A percentile compares a stretch with the other conserved stretches of the same genome.
These are phyloP conservation scores for Alectoria sarmentosa DNA, from an alignment of 495 filamentous ascomycete genomes.

Conservation along the genomic window DNA sequence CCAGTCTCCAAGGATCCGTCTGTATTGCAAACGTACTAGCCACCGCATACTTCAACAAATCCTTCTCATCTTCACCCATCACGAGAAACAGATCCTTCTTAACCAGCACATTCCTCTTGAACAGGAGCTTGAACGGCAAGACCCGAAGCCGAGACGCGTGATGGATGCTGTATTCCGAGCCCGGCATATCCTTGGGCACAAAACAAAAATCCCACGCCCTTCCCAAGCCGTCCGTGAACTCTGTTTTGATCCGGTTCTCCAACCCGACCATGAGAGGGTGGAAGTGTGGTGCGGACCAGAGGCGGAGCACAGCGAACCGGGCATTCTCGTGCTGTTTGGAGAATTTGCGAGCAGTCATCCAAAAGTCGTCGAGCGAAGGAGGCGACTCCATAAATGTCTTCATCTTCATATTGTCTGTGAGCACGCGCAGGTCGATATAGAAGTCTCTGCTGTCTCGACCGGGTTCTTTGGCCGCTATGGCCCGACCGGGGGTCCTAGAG, in stretches of 20 bases:
- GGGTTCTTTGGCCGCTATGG: slow-evolving; percentile 34
- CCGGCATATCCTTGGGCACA: slow-evolving; percentile 44
- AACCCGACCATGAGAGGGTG: slow-evolving; percentile 42
- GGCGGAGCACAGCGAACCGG: slow-evolving; percentile 39
- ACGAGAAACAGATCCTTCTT: slow-evolving; percentile 39
- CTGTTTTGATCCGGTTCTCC: slow-evolving; percentile 26
- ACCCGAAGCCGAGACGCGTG: slow-evolving; percentile 31
- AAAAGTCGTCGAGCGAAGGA: slow-evolving; percentile 29
- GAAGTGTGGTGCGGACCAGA: slow-evolving; percentile 46
- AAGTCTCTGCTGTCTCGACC: slow-evolving; percentile 33
- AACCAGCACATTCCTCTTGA: slow-evolving; percentile 35
- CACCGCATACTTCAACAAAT: slow-evolving; percentile 34
- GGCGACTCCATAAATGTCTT: slow-evolving; percentile 27
- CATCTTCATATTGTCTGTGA: slow-evolving; percentile 10
- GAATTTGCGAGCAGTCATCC: slow-evolving; percentile 29
- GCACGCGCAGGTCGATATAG: slow-evolving; percentile 36
- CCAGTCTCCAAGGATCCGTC: slow-evolving; percentile 45
- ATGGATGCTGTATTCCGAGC: slow-evolving; percentile 40
- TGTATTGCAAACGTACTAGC: slow-evolving; percentile 41
- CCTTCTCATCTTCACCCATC: slow-evolving; percentile 39
- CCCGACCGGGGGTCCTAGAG: slow-evolving; percentile 30
- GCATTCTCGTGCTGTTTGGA: slow-evolving; percentile 27
- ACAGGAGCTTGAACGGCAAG: slow-evolving; percentile 25
- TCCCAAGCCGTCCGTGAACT: slow-evolving; percentile 36
- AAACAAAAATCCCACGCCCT: slow-evolving; percentile 44